Conservation (phyloP, 164 flowering plant genomes). For the Tetracentron sinense region DNA sequence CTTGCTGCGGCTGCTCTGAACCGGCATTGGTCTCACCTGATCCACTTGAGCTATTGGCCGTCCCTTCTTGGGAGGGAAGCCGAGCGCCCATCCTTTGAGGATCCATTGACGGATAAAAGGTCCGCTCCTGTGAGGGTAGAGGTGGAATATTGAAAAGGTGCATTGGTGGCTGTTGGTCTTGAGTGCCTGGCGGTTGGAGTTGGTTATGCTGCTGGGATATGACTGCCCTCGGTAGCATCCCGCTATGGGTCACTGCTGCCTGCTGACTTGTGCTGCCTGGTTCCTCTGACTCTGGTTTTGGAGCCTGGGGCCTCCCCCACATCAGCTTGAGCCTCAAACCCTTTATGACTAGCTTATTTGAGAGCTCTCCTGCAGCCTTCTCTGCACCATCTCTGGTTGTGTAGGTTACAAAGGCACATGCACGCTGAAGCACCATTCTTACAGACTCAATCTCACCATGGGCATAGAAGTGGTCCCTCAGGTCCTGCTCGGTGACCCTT, state of each 20-base stretch:
- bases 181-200: conserved; percentile 51
- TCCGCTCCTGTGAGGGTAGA: conserved; percentile 63
- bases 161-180: conserved; percentile 49
- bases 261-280: conserved; percentile 62
- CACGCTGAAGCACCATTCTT: conserved; percentile 54
- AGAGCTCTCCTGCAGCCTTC: conserved; percentile 73
- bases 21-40: conserved; percentile 46
- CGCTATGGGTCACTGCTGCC: conserved; percentile 63
- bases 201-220: conserved; percentile 83
- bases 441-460: conserved; percentile 78
- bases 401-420: conserved; percentile 73
- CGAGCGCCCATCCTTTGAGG: conserved; percentile 94
- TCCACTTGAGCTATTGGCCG: conserved; percentile 36
- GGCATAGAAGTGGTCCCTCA: conserved; percentile 70
- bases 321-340: conserved; percentile 62
- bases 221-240: conserved; percentile 79
- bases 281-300: conserved; percentile 39
- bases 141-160: conserved; percentile 81
- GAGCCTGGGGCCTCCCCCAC: conserved; percentile 76
- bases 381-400: conserved; percentile 79
- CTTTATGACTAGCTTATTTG: conserved; percentile 63
- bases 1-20: conserved; percentile 41
- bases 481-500: conserved; percentile 60
- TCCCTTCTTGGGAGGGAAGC: conserved; percentile 61
- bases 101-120: conserved; percentile 89